Evolutionary conservation across 306 rosid species (phyloP), one percentile per base, ranked within the genome.

Genomic region (Pterocarpus santalinus): DNA sequence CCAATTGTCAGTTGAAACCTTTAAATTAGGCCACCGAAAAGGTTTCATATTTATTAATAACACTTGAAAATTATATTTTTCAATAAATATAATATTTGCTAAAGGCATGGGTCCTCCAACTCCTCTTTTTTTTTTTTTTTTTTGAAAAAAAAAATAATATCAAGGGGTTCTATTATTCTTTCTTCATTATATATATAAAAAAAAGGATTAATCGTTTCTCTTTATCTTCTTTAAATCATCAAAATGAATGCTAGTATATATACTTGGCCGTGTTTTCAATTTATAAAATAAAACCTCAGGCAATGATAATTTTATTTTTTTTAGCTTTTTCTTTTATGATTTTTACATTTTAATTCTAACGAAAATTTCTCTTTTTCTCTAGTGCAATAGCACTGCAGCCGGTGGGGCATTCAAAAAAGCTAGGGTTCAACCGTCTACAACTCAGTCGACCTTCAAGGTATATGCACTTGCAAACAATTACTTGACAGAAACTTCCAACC

Each of bases 341-440:
- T 22, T 22, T 22, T 22, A 22, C 28, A 22, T 22, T 22, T 22
- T 22, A 22, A 22, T 22, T 22, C 28, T 22, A 22, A 22, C 28
- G 28, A 22, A 12, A 38, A 12, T 12, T 70, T 47, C 12, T 75
- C 67, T 76, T 3, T 52, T 63, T 32, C 28, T 32, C 39, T 65
- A 92, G 97, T 81, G 91, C 79, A 92, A 92, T 82, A 90, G 94
- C 89, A 85, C 78, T 85, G 87, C 74, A 84, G 86, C 65, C 81
- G 92, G 91, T 81, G 97, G 94, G 86, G 85, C 91, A 68, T 62
- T 62, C n/a, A 92, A 92, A 89, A 92, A 90, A 86, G 92, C 97
- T 57, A 92, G 97, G 85, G 91, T 89, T 90, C 91, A 89, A 63
- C 72, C 88, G 44, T 88, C 94, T 60, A 78, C 97, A 75, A 81